A percentile compares a stretch with the other conserved stretches of the same genome.
phyloP scores from a whole-genome alignment of 2,329 filamentous ascomycete genomes.

The Sporothrix dimorphospora region DNA sequence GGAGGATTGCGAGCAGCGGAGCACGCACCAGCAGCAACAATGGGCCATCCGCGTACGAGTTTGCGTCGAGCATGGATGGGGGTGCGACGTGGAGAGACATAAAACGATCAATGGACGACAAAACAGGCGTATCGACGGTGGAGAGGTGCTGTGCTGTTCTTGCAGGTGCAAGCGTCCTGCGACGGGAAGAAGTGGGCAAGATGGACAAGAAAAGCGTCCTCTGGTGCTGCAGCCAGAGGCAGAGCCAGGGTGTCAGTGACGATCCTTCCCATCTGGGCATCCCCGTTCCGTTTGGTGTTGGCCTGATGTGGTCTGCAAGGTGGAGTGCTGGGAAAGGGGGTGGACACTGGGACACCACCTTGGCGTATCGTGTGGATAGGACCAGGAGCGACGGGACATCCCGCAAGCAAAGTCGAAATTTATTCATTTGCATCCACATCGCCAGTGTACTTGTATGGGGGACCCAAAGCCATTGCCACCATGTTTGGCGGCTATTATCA shows the following conservation, averaged over 20 bases:
- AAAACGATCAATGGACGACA: too few relatives aligned
- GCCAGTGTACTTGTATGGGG: too few relatives aligned
- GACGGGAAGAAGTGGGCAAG: constrained; percentile 5
- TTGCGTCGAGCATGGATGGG: not conserved
- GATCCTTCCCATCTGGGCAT: constrained; percentile 14
- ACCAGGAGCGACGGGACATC: not conserved
- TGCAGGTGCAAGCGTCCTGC: not conserved
- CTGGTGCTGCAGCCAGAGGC: not conserved
- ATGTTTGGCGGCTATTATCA: too few relatives aligned
- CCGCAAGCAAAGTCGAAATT: not conserved
- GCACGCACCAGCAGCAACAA: not conserved
- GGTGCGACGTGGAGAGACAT: not conserved
- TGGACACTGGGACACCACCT: not conserved
- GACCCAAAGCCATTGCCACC: too few relatives aligned
- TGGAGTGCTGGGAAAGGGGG: not conserved
- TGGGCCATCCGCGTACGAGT: not conserved
- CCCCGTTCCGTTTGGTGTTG: not conserved
- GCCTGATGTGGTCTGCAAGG: not conserved
- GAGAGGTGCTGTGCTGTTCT: not conserved
- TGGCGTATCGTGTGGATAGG: constrained; percentile 15
- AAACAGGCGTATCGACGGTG: not conserved
- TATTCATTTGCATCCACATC: not conserved
- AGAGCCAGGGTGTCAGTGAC: not conserved
- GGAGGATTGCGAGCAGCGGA: not conserved
- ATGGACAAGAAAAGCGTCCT: not conserved